Conservation (phyloP, 805 yeast genomes). For the Lipomyces orientalis region DNA sequence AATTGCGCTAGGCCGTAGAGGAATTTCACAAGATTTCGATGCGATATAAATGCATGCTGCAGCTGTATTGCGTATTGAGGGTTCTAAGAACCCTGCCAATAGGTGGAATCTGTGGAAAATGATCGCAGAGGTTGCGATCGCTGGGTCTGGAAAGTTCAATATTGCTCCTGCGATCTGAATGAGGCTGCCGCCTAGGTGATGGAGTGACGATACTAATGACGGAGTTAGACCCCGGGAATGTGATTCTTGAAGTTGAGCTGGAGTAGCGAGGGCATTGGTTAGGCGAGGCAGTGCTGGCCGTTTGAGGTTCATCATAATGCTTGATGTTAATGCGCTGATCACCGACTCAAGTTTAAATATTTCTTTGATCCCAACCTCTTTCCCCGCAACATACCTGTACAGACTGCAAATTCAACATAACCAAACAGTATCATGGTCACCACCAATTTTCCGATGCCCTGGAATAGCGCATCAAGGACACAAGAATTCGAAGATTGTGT, state of each 20-base stretch:
- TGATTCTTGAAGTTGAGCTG: constrained; percentile 24
- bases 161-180: constrained; percentile 33
- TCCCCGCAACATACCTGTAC: not conserved
- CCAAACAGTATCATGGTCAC: constrained; percentile 13
- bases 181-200: constrained; percentile 29
- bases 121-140: constrained; percentile 29
- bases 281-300: constrained; percentile 11
- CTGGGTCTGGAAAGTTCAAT: constrained; percentile 19
- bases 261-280: constrained; percentile 30
- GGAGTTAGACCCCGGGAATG: constrained; percentile 19
- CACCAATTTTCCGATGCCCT: constrained; percentile 31
- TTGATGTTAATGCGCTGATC: not conserved
- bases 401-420: not conserved
- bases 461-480: constrained; percentile 6
- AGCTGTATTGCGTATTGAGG: constrained; percentile 17
- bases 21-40: constrained; percentile 25
- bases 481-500: constrained; percentile 30
- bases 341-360: not conserved
- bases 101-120: constrained; percentile 35
- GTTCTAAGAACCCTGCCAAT: constrained; percentile 27
- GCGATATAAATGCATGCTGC: constrained; percentile 33
- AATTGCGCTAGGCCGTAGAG: constrained; percentile 15
- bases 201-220: constrained; percentile 13
- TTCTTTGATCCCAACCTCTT: not conserved
- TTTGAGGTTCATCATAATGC: not conserved